phyloP scores from a whole-genome alignment of 768 basidiomycete species.

The Agaricus blazei region DNA sequence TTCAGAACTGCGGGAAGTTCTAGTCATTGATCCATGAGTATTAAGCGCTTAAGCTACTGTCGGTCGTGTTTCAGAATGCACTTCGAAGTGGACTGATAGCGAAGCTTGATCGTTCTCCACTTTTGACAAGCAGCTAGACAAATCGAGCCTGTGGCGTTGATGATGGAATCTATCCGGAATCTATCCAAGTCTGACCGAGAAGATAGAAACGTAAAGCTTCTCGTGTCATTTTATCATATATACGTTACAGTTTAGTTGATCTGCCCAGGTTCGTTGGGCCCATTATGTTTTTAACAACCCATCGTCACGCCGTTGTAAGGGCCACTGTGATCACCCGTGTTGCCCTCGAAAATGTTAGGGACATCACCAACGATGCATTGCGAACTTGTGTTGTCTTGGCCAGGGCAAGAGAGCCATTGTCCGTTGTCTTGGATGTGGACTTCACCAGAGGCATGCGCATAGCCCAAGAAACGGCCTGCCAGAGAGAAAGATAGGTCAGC shows the following conservation, averaged over 20 bases:
- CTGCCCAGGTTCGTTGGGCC: background rate
- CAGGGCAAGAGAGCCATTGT: slow-evolving; percentile 24
- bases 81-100: too few species aligned
- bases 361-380: slow-evolving; percentile 20
- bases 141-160: too few species aligned
- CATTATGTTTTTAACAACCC: slow-evolving; percentile 1
- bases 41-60: too few species aligned
- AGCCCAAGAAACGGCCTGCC: slow-evolving; percentile 40
- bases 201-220: too few species aligned
- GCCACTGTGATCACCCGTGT: slow-evolving; percentile 4
- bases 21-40: too few species aligned
- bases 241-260: background rate
- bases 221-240: background rate
- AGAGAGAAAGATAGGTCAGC: slow-evolving; percentile 41
- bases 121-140: too few species aligned
- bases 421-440: slow-evolving; percentile 30
- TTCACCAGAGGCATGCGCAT: slow-evolving; percentile 35
- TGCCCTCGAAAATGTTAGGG: slow-evolving; percentile 7
- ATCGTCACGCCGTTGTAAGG: slow-evolving; percentile 10
- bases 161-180: too few species aligned
- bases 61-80: too few species aligned
- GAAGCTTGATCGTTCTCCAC: too few species aligned
- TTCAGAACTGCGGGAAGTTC: too few species aligned
- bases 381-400: slow-evolving; percentile 20
- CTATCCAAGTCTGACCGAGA: too few species aligned